Conservation (phyloP, 306 rosid species). For the Trifolium pratense region DNA sequence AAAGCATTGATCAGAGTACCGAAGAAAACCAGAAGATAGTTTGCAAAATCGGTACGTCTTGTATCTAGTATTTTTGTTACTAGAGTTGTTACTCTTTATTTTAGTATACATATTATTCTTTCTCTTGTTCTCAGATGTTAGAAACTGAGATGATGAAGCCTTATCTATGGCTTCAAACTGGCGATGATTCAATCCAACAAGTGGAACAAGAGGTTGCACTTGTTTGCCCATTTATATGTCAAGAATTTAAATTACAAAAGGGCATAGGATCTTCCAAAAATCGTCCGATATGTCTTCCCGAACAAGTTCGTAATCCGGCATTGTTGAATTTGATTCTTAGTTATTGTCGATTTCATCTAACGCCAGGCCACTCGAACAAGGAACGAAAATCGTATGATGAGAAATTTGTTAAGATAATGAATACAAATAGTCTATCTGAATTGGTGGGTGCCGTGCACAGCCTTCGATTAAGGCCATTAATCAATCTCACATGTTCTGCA, state of each 20-base stretch:
- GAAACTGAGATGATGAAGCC: slow-evolving; percentile 71
- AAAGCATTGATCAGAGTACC: too few relatives aligned
- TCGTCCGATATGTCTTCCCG: slow-evolving; percentile 88
- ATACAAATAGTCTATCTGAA: slow-evolving; percentile 81
- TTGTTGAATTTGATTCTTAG: slow-evolving; percentile 84
- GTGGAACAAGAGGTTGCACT: slow-evolving; percentile 90
- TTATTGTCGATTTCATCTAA: slow-evolving; percentile 93
- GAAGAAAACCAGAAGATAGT: too few relatives aligned
- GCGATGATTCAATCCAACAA: slow-evolving; percentile 90
- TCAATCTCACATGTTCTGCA: slow-evolving; percentile 89
- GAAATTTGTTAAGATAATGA: slow-evolving; percentile 81
- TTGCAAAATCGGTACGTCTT: too few relatives aligned
- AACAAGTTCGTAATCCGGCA: slow-evolving; percentile 74
- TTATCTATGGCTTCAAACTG: slow-evolving; percentile 82
- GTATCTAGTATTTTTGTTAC: too few relatives aligned
- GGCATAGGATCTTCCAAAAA: slow-evolving; percentile 87
- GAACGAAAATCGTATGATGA: slow-evolving; percentile 86
- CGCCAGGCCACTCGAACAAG: slow-evolving; percentile 91
- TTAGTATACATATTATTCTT: too few relatives aligned
- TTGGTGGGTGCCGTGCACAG: slow-evolving; percentile 91
- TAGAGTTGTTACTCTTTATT: too few relatives aligned
- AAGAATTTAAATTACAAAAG: slow-evolving; percentile 62
- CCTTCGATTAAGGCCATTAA: slow-evolving; percentile 85
- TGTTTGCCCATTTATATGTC: slow-evolving; percentile 82
- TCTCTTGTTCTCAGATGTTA: background rate